Conservation (phyloP, 2,329 filamentous ascomycete genomes). For the Aspergillus niger region DNA sequence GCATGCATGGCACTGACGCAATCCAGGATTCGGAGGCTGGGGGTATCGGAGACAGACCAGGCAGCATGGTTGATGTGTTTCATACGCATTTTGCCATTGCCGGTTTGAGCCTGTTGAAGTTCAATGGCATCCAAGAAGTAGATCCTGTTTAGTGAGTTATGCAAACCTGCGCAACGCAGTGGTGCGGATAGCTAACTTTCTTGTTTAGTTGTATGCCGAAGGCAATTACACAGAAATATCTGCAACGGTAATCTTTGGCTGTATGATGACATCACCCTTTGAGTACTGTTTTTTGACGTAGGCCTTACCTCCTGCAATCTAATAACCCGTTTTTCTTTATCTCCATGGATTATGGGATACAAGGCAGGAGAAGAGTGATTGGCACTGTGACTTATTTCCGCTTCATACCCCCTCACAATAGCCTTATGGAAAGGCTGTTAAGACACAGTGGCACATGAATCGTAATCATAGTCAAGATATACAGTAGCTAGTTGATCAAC, state of each 20-base stretch:
- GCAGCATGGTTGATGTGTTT: constrained; percentile 96
- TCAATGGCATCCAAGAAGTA: constrained; percentile 74
- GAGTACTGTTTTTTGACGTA: constrained; percentile 6
- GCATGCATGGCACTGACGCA: constrained; percentile 9
- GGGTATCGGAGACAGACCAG: constrained; percentile 86
- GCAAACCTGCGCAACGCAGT: background rate
- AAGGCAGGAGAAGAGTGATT: constrained; percentile 66
- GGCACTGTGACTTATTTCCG: constrained; percentile 45
- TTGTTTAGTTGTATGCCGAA: constrained; percentile 68
- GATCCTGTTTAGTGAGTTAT: constrained; percentile 80
- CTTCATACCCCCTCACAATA: constrained; percentile 40
- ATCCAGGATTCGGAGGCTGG: constrained; percentile 73
- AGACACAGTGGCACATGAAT: constrained; percentile 42
- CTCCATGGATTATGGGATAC: constrained; percentile 65
- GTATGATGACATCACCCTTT: background rate
- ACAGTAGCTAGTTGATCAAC: background rate
- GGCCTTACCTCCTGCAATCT: constrained; percentile 63
- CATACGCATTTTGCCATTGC: constrained; percentile 89
- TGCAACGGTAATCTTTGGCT: constrained; percentile 35
- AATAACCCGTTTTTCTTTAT: constrained; percentile 62
- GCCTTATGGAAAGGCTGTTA: constrained; percentile 38
- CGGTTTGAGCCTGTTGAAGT: constrained; percentile 80
- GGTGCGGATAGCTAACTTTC: constrained; percentile 14
- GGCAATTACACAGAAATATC: constrained; percentile 63
- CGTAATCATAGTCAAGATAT: background rate